Conservation (phyloP, 495 filamentous ascomycete genomes). For the Xylaria venustula region DNA sequence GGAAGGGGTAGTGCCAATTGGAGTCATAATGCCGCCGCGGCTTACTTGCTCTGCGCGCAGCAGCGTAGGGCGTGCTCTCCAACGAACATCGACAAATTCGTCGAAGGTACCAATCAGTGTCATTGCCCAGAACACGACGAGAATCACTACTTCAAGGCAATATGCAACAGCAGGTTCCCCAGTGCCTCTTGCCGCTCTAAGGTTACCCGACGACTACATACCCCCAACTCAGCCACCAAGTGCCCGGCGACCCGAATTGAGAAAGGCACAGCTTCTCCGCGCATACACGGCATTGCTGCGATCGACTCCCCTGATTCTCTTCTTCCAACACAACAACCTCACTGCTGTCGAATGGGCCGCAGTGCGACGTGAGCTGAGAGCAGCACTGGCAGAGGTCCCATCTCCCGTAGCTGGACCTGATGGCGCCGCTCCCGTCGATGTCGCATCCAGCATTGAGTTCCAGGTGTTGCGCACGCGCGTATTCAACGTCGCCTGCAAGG, state of each 20-base stretch:
- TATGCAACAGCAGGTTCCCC: constrained; percentile 39
- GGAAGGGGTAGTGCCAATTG: too few species aligned
- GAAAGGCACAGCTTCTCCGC: constrained; percentile 92
- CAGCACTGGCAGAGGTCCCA: constrained; percentile 63
- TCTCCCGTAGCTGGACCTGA: constrained; percentile 12
- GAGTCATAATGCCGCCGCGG: constrained; percentile 25
- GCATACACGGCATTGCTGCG: constrained; percentile 91
- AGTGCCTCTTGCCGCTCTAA: constrained; percentile 47
- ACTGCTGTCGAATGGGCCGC: constrained; percentile 83
- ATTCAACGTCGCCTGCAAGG: constrained; percentile 75
- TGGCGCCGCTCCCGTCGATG: constrained; percentile 19
- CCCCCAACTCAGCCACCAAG: constrained; percentile 83
- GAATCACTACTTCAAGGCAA: constrained; percentile 23
- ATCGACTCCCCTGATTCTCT: constrained; percentile 80
- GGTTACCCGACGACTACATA: constrained; percentile 53
- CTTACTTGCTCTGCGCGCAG: constrained; percentile 24
- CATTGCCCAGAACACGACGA: constrained; percentile 19
- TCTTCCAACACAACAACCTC: constrained; percentile 98
- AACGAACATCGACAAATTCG: constrained; percentile 9
- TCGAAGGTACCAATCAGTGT: constrained; percentile 15
- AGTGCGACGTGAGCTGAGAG: constrained; percentile 75
- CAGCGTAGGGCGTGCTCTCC: constrained; percentile 22
- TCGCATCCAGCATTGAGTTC: constrained; percentile 61
- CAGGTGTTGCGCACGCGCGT: constrained; percentile 86
- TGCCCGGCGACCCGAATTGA: constrained; percentile 76